Conservation (phyloP, 345 rosid species). For the Melaleuca alternifolia region DNA sequence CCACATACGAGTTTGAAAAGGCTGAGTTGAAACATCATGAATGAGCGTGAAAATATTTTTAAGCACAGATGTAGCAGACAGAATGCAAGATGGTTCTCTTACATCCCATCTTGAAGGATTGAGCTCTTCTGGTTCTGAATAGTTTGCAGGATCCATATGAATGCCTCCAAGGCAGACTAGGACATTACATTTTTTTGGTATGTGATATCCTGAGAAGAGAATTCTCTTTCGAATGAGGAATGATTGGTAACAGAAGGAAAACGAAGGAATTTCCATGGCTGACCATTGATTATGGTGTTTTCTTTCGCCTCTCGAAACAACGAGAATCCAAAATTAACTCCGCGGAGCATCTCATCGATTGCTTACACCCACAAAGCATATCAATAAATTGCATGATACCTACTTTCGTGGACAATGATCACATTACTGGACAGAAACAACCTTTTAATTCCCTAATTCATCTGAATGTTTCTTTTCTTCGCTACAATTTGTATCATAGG, state of each 20-base stretch:
- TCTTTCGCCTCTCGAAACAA: slow-evolving; percentile 41
- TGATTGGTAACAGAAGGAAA: background rate
- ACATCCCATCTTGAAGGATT: slow-evolving; percentile 22
- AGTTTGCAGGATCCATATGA: slow-evolving; percentile 9
- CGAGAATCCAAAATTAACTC: slow-evolving; percentile 26
- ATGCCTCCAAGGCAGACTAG: slow-evolving; percentile 3
- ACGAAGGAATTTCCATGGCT: background rate
- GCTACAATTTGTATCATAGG: background rate
- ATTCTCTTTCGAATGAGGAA: background rate
- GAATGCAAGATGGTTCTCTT: background rate
- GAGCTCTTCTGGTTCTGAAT: slow-evolving; percentile 2
- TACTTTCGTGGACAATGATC: background rate
- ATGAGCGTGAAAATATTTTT: background rate
- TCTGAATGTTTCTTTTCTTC: background rate
- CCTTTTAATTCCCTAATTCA: background rate
- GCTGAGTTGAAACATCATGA: background rate
- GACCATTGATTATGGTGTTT: slow-evolving; percentile 33
- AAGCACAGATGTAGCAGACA: background rate
- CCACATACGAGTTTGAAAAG: background rate
- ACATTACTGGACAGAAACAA: background rate
- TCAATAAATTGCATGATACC: background rate
- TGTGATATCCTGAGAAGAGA: slow-evolving; percentile 9
- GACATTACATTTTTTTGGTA: slow-evolving; percentile 20
- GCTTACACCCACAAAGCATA: slow-evolving; percentile 11
- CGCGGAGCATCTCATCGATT: slow-evolving; percentile 46